A percentile compares a stretch with the other conserved stretches of the same genome.
These are phyloP conservation scores for Lagenaria siceraria DNA, from an alignment of 306 rosid species.

Conservation along the genomic window DNA sequence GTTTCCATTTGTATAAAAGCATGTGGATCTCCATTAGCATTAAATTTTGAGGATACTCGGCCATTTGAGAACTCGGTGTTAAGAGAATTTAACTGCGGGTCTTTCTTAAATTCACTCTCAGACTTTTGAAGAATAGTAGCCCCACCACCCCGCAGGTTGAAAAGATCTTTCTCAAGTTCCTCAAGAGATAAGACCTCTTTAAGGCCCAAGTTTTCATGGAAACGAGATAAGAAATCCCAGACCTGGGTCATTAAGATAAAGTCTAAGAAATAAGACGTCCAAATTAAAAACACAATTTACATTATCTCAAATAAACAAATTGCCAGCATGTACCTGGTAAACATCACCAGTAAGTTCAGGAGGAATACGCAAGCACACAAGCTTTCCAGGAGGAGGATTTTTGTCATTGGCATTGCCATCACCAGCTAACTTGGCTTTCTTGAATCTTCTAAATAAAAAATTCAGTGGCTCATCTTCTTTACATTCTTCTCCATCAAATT, in stretches of 20 bases:
- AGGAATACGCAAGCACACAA: slow-evolving; percentile 56
- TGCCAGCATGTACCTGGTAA: slow-evolving; percentile 55
- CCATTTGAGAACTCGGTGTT: slow-evolving; percentile 26
- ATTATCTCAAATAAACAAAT: slow-evolving; percentile 5
- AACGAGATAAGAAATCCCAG: slow-evolving; percentile 68
- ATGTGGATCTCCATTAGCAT: slow-evolving; percentile 39
- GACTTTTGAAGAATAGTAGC: slow-evolving; percentile 29
- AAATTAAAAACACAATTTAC: background rate
- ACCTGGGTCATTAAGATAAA: slow-evolving; percentile 34
- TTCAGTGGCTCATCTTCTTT: slow-evolving; percentile 35
- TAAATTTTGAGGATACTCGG: slow-evolving; percentile 21
- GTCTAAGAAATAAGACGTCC: background rate
- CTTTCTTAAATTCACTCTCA: slow-evolving; percentile 28
- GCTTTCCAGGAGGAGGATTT: slow-evolving; percentile 79
- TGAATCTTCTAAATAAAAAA: slow-evolving; percentile 40
- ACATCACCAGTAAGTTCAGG: slow-evolving; percentile 67
- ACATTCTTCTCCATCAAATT: slow-evolving; percentile 34
- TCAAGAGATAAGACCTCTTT: slow-evolving; percentile 46
- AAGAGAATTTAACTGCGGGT: slow-evolving; percentile 16
- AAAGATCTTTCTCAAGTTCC: slow-evolving; percentile 80
- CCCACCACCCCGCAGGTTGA: slow-evolving; percentile 72
- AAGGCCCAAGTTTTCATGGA: slow-evolving; percentile 60
- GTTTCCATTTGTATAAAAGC: slow-evolving; percentile 78
- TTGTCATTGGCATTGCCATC: slow-evolving; percentile 20
- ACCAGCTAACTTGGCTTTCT: slow-evolving; percentile 35